These are phyloP conservation scores for Exophiala calicioides DNA, from an alignment of 2,329 filamentous ascomycete species.

Conservation along the genomic window DNA sequence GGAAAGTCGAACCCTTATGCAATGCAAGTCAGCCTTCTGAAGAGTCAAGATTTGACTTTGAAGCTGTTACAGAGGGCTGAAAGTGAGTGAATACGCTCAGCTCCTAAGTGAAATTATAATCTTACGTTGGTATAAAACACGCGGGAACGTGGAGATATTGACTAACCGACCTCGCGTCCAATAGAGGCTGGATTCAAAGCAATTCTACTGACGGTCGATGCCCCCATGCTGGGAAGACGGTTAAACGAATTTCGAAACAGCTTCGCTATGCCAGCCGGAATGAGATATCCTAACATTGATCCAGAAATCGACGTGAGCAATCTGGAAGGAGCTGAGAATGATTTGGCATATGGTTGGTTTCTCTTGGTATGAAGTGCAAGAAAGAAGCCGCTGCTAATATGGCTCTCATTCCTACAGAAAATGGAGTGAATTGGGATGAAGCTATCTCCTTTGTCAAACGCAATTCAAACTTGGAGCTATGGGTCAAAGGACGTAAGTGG, in stretches of 20 bases:
- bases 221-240: conserved; percentile 54
- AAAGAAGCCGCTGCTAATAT: no score
- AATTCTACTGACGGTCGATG: conserved; percentile 57
- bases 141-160: no score
- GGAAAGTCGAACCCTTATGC: conserved; percentile 50
- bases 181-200: conserved; percentile 54
- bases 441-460: conserved; percentile 53
- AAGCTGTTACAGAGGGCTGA: conserved; percentile 47
- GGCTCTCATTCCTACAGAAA: no score
- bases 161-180: no score
- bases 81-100: no score
- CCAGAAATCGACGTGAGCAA: conserved; percentile 28
- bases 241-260: conserved; percentile 55
- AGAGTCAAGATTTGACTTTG: conserved; percentile 47
- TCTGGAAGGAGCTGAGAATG: no score
- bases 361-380: no score
- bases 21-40: conserved; percentile 58
- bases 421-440: no score
- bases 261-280: conserved; percentile 42
- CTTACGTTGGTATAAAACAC: no score
- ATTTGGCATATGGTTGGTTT: no score
- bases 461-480: conserved; percentile 34
- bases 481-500: conserved; percentile 28
- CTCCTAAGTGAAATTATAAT: no score
- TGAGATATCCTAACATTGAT: conserved; percentile 48